Base-by-base conservation (phyloP, 164 flowering plant genomes). In the Taxillus chinensis region DNA sequence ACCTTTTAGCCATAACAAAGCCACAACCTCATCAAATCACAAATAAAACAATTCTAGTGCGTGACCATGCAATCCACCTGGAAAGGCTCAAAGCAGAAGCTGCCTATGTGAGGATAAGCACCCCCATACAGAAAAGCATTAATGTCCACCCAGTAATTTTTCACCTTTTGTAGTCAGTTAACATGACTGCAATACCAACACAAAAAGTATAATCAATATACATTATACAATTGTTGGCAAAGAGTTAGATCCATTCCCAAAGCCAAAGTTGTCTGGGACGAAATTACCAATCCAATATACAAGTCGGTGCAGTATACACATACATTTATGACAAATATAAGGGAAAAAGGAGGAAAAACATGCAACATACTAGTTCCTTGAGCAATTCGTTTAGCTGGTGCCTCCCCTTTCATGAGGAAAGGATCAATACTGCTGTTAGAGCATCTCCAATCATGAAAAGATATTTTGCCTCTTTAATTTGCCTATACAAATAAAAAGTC, bases 61-160 rank as follows among this genome's bases (percentile, higher is more conserved):
- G 27, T 27, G 27, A 27, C 27, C 27, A 27, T 27, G 27, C 27
- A 27, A 68, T 78, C 17, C 57, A 88, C 98, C 89, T 77, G n/a
- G 86, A 77, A 64, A 93, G 74, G 64, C 59, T 46, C 61, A 78
- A 73, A 64, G 68, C 70, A 55, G 97, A 85, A 67, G 99, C 90
- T 45, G 86, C 75, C 62, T 78, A 82, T 41, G 97, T 77, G 45
- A 90, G 86, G 57, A 86, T 15, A 49, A 86, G 74, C 39, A 75
- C 87, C 59, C 96, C 99, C 45, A 84, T 50, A 64, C 95, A 90
- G 2, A 80, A 80, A 64, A 75, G 61, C 76, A 74, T 60, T 70
- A 93, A 85, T 59, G 79, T 78, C 89, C 85, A 83, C 15, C 84
- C 87, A 68, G 97, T 96, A 77, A 88, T 40, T 67, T 75, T 87